Base-by-base conservation (phyloP, 2,329 filamentous ascomycete species). In the Pyrenochaeta sp. region DNA sequence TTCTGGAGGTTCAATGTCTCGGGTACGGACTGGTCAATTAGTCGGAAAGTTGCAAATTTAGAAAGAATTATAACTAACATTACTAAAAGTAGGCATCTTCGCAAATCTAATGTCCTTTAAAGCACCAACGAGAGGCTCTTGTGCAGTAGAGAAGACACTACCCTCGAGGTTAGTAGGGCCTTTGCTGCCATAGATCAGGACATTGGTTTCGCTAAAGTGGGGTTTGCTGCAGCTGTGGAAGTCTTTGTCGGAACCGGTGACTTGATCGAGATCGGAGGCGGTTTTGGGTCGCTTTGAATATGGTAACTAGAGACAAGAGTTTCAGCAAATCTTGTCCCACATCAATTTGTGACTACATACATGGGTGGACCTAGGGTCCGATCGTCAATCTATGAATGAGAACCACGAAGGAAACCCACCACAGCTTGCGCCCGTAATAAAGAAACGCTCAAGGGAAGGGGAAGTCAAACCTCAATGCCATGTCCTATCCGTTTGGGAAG, bases 391-490 rank as follows among this genome's bases (percentile, higher is more conserved):
- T 70, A 61, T 59, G 49, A 64, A 69, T 62, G 62, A 66, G 49
- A 66, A 51, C 62, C 58, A 71, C 69, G 71, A 70, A 63, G 61
- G 60, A 63, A 56, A 69, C 71, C 73, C 58, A 58, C 60, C 69
- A 76, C 75, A 85, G 82, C 77, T 76, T 66, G 57, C 60, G 63
- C 60, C 63, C 48, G 45, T 42, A 33, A 55, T 39, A 54, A 54
- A 70, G 56, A 71, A 66, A 61, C 69, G 61, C 53, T 54, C 59
- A 64, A 67, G 65, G 67, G 71, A 70, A 74, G 69, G 77, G 76
- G 75, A 74, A 81, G 77, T 94, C 94, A 90, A 87, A 98, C 95
- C 93, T 98, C 89, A 77, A 94, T 90, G 72, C 90, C 90, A 78
- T 81, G 81, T 67, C 77, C 78, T 64, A 86, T 86, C 66, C 74